These are phyloP conservation scores for Diplodia seriata DNA, from an alignment of 2,329 filamentous ascomycete genomes.

Conservation along the genomic window DNA sequence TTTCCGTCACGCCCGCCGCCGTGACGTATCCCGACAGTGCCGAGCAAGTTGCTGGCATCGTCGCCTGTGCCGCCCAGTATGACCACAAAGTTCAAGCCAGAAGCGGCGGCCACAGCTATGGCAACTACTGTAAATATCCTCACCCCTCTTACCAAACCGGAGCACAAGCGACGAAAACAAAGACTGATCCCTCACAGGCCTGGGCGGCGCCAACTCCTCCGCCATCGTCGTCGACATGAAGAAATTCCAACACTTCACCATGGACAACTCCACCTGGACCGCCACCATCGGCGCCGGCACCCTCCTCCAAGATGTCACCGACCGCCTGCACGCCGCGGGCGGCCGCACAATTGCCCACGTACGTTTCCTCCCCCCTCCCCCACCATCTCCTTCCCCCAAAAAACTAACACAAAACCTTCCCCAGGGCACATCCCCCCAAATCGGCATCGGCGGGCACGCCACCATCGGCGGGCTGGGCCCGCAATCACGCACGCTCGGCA, in stretches of 20 bases:
- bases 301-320: conserved; percentile 52
- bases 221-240: conserved; percentile 59
- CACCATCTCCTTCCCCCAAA: neutral
- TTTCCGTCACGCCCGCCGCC: conserved; percentile 56
- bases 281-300: conserved; percentile 59
- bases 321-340: conserved; percentile 45
- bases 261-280: conserved; percentile 53
- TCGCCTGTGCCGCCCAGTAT: conserved; percentile 63
- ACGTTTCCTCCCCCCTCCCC: neutral
- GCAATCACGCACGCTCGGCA: conserved; percentile 44
- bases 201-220: conserved; percentile 56
- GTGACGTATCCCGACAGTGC: conserved; percentile 62
- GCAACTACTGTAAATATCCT: conserved; percentile 48
- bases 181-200: conserved; percentile 39
- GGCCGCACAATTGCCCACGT: conserved; percentile 58
- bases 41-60: conserved; percentile 61
- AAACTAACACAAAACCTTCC: no score
- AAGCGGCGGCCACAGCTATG: conserved; percentile 70
- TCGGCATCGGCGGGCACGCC: conserved; percentile 48
- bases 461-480: conserved; percentile 48
- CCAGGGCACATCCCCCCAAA: conserved; percentile 42
- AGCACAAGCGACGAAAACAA: neutral
- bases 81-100: conserved; percentile 65
- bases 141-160: conserved; percentile 1
- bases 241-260: conserved; percentile 55